Evolutionary conservation across 495 filamentous ascomycete species (phyloP), one percentile per base, ranked within the genome.

Genomic region (Trichoderma erinaceum): DNA sequence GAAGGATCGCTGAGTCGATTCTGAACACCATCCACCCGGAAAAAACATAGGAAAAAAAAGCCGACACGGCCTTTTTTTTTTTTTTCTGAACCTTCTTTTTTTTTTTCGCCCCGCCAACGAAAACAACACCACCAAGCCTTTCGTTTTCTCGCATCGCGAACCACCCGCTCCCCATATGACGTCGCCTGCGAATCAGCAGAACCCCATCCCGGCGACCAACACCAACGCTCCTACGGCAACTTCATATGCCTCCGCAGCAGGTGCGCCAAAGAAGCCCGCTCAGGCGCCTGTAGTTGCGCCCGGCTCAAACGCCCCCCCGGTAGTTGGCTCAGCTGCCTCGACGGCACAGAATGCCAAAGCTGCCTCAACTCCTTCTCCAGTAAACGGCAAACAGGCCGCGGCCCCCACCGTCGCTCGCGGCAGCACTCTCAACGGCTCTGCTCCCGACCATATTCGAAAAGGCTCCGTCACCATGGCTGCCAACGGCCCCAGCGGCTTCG

Each of bases 401-500:
- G 85, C 92, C 71, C 86, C 86, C 67, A 73, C 78, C 65, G 81
- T 82, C 63, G 74, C 79, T 48, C 87, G 88, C 73, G 86, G 87
- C 70, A 85, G 81, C 69, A 80, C 87, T 74, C 76, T 83, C 64
- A 83, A 87, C 73, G 84, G 88, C 64, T 75, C 74, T 21, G 80
- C 78, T 67, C 56, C 56, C 56, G 90, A 94, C 70, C 93, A 97
- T 80, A 84, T 79, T 69, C 86, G 91, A 69, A 95, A 95, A 79
- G 87, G 87, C 67, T 94, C 92, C 21, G 89, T 97, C 68, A 95
- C 91, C 67, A 96, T 97, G 79, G 92, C 84, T 73, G 88, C 92
- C 64, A 86, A 88, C 69, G 90, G 90, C 46, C 85, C 90, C 16
- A 89, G 83, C 66, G 88, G 88, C 69, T 88, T 88, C 66, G 85